Percentiles rank a stretch among this genome's conserved stretches.
Conservation (phyloP, 176 grass and related monocot genomes). For the Triticum aestivum region IWGSC_CS_RefSeq_v2.1 NC_057808.1:459581225-459581724, state of each 20-base stretch:
- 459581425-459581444: conserved; percentile 70
- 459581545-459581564: conserved; percentile 39
- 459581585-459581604: conserved; percentile 76
- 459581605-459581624: conserved; percentile 68
- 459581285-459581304: conserved; percentile 52
- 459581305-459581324: conserved; percentile 77
- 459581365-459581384: conserved; percentile 76
- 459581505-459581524: conserved; percentile 60
- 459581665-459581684: conserved; percentile 57
- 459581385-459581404: conserved; percentile 27
- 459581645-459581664: conserved; percentile 75
- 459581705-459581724: conserved; percentile 39
- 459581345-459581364: conserved; percentile 77
- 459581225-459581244: conserved; percentile 62
- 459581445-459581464: conserved; percentile 68
- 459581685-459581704: conserved; percentile 12
- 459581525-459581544: conserved; percentile 66
- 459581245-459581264: conserved; percentile 68
- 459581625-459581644: conserved; percentile 42
- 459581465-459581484: conserved; percentile 83
- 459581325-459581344: conserved; percentile 61
- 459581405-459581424: conserved; percentile 46
- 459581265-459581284: conserved; percentile 56
- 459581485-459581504: conserved; percentile 75
- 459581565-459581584: conserved; percentile 41